These are phyloP conservation scores for Neobulgaria alba DNA, from an alignment of 2,329 filamentous ascomycete species.

Conservation along the genomic window DNA sequence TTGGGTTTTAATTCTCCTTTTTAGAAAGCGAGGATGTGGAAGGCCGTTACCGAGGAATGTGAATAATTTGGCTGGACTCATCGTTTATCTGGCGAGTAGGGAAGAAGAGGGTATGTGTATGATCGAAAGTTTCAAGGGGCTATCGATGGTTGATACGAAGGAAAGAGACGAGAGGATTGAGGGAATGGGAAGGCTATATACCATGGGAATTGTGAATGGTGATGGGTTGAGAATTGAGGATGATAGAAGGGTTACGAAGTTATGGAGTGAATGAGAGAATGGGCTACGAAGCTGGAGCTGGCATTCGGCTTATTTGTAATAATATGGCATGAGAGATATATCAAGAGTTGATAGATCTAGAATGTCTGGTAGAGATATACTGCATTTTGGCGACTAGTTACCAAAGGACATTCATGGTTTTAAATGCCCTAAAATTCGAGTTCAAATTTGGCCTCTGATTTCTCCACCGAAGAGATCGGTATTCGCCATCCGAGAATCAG, in stretches of 20 bases:
- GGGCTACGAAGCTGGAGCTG: not conserved
- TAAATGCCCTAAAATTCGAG: no score
- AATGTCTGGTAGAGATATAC: no score
- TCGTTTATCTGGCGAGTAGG: slow-evolving; percentile 32
- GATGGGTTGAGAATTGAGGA: slow-evolving; percentile 17
- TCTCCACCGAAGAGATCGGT: no score
- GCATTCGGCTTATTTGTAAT: not conserved
- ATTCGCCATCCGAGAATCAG: no score
- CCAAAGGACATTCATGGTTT: no score
- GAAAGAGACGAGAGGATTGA: slow-evolving; percentile 28
- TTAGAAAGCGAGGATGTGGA: slow-evolving; percentile 32
- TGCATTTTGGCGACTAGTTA: no score
- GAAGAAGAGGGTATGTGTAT: slow-evolving; percentile 24
- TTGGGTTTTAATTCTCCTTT: slow-evolving; percentile 33
- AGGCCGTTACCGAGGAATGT: slow-evolving; percentile 37
- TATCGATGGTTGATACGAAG: slow-evolving; percentile 22
- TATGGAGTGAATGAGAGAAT: slow-evolving; percentile 1
- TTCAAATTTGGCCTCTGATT: no score
- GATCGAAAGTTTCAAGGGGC: slow-evolving; percentile 27
- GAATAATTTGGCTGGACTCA: slow-evolving; percentile 36
- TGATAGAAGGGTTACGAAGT: slow-evolving; percentile 14
- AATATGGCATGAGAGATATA: no score
- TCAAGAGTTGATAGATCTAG: no score
- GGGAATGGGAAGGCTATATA: slow-evolving; percentile 26
- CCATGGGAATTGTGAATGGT: slow-evolving; percentile 29